These are phyloP conservation scores for Ophiocordyceps unilateralis DNA, from an alignment of 2,329 filamentous ascomycete species.

Conservation along the genomic window DNA sequence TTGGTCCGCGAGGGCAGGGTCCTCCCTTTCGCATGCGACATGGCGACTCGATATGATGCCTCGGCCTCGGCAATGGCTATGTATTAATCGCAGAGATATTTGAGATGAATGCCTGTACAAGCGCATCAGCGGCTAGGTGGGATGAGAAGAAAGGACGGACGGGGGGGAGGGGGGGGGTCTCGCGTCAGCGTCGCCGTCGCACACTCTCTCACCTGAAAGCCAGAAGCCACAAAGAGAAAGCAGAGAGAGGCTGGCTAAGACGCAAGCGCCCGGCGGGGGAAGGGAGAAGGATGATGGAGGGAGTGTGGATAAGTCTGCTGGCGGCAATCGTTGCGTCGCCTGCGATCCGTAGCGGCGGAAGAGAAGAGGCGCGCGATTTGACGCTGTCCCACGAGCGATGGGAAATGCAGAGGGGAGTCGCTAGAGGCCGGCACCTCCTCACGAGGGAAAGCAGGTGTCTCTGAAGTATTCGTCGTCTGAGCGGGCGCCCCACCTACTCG, in stretches of 20 bases:
- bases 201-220: not conserved
- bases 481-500: not conserved
- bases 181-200: not conserved
- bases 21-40: conserved; percentile 20
- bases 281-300: not conserved
- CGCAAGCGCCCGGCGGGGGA: not conserved
- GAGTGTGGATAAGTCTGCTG: not conserved
- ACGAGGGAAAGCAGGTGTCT: not conserved
- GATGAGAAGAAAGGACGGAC: not conserved
- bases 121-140: not conserved
- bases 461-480: not conserved
- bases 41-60: conserved; percentile 11
- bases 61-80: too few relatives aligned
- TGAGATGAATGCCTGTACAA: not conserved
- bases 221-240: too few relatives aligned
- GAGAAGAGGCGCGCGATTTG: not conserved
- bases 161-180: too few relatives aligned
- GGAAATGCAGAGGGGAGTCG: not conserved
- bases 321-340: not conserved
- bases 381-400: not conserved
- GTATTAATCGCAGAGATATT: conserved; percentile 1
- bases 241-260: not conserved
- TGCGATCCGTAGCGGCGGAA: not conserved
- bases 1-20: conserved; percentile 45
- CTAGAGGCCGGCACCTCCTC: not conserved